A percentile compares a stretch with the other conserved stretches of the same genome.
Conservation (phyloP, 2,329 filamentous ascomycete genomes). For the Rhynchosporium graminicola region DNA sequence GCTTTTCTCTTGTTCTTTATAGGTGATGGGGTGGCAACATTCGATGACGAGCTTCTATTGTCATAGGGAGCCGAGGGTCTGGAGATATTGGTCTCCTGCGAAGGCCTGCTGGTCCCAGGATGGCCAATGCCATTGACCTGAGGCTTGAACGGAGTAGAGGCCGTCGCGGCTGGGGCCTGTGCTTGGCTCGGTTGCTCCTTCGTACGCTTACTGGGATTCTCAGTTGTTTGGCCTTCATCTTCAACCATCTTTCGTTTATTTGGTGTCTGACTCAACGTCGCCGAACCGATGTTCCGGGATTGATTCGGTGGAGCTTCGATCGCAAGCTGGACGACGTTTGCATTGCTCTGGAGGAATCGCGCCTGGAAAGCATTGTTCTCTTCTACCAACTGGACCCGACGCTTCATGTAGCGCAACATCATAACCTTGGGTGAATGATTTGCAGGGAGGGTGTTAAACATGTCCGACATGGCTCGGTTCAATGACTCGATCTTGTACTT, state of each 20-base stretch:
- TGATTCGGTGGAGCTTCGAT: conserved; percentile 7
- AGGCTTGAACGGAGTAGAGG: neutral
- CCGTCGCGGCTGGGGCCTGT: neutral
- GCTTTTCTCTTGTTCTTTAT: conserved; percentile 39
- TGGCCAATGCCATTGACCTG: neutral
- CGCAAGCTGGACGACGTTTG: conserved; percentile 1
- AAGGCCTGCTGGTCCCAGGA: neutral
- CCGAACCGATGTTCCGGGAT: neutral
- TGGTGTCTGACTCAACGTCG: conserved; percentile 9
- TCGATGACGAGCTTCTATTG: conserved; percentile 2
- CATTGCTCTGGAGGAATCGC: neutral
- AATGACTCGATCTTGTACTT: conserved; percentile 37
- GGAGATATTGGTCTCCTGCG: neutral
- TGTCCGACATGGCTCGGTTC: conserved; percentile 34
- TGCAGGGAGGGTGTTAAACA: conserved; percentile 27
- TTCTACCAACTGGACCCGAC: conserved; percentile 25
- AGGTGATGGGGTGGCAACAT: conserved; percentile 21
- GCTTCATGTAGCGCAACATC: conserved; percentile 23
- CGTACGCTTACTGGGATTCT: conserved; percentile 33
- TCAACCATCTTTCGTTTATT: conserved; percentile 31
- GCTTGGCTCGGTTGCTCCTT: conserved; percentile 12
- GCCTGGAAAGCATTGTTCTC: conserved; percentile 10
- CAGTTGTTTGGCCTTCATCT: conserved; percentile 29
- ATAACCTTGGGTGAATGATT: conserved; percentile 17
- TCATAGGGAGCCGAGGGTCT: neutral